phyloP scores from a whole-genome alignment of 179 eudicot species.

The Patellifolia procumbens region DNA sequence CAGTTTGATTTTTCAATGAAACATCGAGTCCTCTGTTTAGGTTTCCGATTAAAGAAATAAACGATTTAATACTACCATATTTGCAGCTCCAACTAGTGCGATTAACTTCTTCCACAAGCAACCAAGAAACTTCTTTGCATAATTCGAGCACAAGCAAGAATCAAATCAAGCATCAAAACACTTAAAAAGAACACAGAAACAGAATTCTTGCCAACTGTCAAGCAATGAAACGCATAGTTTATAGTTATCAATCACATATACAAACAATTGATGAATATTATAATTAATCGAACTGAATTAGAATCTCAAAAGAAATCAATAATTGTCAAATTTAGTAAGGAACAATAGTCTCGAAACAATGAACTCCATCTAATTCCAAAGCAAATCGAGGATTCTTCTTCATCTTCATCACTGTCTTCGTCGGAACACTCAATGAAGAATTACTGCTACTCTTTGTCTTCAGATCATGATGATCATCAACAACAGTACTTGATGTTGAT shows the following conservation, averaged over 20 bases:
- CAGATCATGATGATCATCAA: neutral
- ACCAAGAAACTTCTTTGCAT: neutral
- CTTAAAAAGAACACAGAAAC: neutral
- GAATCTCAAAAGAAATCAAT: too few relatives aligned
- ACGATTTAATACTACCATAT: too few relatives aligned
- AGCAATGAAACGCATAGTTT: neutral
- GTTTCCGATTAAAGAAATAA: too few relatives aligned
- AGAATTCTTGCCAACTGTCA: neutral
- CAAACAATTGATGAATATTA: neutral
- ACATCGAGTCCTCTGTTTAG: too few relatives aligned
- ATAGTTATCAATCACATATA: too few relatives aligned
- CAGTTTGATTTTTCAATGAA: too few relatives aligned
- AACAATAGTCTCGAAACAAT: conserved; percentile 59
- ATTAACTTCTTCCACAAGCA: conserved; percentile 5
- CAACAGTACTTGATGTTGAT: neutral
- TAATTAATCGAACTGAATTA: neutral
- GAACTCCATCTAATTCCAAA: conserved; percentile 56
- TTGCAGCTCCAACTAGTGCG: too few relatives aligned
- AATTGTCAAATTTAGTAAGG: conserved; percentile 32
- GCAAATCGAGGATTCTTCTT: conserved; percentile 51
- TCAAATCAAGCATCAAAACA: neutral
- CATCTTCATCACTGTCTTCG: neutral
- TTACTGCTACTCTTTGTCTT: too few relatives aligned
- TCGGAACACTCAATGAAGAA: neutral
- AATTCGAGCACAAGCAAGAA: neutral